Percentiles rank a stretch among this genome's conserved stretches.
Conservation (phyloP, 129 eudicot species). For the Flaveria trinervia region DNA sequence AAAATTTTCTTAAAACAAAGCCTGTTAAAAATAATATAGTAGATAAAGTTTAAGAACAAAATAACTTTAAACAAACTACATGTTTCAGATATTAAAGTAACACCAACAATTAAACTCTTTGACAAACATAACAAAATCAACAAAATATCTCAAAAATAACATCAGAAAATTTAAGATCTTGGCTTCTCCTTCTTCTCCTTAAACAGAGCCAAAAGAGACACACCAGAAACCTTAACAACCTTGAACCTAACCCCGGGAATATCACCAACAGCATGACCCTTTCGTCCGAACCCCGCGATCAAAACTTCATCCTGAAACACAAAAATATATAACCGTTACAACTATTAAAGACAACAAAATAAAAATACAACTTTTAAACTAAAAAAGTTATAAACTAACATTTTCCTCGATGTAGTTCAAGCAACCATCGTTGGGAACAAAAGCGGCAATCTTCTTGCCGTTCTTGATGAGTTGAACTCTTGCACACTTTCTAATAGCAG, state of each 20-base stretch:
- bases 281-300: constrained; percentile 62
- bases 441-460: constrained; percentile 65
- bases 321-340: neutral
- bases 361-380: neutral
- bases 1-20: neutral
- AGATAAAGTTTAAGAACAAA: neutral
- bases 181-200: constrained; percentile 20
- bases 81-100: neutral
- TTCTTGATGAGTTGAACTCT: constrained; percentile 62
- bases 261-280: constrained; percentile 63
- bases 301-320: constrained; percentile 38
- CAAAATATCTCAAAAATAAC: neutral
- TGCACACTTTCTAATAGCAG: constrained; percentile 65
- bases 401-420: constrained; percentile 63
- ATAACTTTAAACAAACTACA: constrained; percentile 9
- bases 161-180: neutral
- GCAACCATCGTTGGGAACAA: constrained; percentile 61
- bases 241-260: constrained; percentile 63
- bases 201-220: constrained; percentile 43
- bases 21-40: neutral
- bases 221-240: constrained; percentile 68
- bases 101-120: neutral
- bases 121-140: neutral
- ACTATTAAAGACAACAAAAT: neutral
- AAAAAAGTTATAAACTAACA: constrained; percentile 26